A percentile compares a stretch with the other conserved stretches of the same genome.
Conservation (phyloP, 2,329 filamentous ascomycete species). For the Leptographium wingfieldii region DNA sequence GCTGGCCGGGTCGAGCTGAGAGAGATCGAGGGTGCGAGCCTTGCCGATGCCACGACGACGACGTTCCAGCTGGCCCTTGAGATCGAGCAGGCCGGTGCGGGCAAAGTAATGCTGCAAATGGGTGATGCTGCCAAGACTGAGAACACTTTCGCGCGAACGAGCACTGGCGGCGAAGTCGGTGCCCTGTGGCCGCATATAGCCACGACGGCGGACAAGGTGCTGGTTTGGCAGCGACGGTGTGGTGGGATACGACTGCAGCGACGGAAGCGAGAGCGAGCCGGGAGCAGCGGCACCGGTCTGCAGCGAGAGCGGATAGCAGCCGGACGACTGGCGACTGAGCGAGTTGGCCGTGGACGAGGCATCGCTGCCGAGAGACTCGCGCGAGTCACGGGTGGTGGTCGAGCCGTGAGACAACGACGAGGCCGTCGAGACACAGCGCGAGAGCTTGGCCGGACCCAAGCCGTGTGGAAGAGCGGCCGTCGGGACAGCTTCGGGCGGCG, state of each 20-base stretch:
- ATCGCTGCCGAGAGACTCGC: slow-evolving; percentile 41
- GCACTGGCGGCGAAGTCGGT: slow-evolving; percentile 87
- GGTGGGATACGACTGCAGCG: neutral
- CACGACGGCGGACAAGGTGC: slow-evolving; percentile 43
- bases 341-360: slow-evolving; percentile 25
- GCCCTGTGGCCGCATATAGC: slow-evolving; percentile 77
- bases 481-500: slow-evolving; percentile 51
- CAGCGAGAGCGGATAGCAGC: slow-evolving; percentile 36
- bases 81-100: slow-evolving; percentile 81
- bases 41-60: slow-evolving; percentile 35
- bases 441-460: slow-evolving; percentile 38
- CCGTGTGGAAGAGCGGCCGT: slow-evolving; percentile 37
- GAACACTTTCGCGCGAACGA: slow-evolving; percentile 80
- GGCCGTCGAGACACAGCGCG: slow-evolving; percentile 51
- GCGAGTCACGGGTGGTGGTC: slow-evolving; percentile 27
- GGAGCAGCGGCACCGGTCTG: slow-evolving; percentile 29
- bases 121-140: slow-evolving; percentile 91
- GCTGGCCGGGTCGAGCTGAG: slow-evolving; percentile 31
- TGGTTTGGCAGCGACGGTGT: slow-evolving; percentile 2
- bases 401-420: slow-evolving; percentile 48
- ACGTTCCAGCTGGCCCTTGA: slow-evolving; percentile 74
- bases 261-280: slow-evolving; percentile 24
- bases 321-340: slow-evolving; percentile 49
- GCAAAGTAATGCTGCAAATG: slow-evolving; percentile 99
- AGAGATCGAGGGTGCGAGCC: slow-evolving; percentile 45